Base-by-base conservation (phyloP, 2,329 filamentous ascomycete genomes). In the Ceratocystis papillata region DNA sequence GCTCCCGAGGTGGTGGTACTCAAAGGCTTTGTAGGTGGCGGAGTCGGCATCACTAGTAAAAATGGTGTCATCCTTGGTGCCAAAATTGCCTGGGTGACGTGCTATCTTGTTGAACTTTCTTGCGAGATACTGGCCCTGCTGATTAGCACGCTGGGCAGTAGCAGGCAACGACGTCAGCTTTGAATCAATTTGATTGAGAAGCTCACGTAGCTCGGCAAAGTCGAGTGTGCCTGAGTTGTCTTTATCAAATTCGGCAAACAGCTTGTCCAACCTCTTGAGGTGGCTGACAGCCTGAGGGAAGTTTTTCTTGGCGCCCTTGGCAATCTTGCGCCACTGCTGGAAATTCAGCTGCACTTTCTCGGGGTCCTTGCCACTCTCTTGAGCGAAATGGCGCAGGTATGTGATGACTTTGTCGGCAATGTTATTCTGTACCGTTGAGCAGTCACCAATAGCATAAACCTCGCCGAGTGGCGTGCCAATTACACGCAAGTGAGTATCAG, bases 361-460 rank as follows among this genome's bases (percentile, higher is more conserved):
- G 0, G 93, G 93, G 72, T 97, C 89, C 72, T 88, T 88, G 74
- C 92, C 93, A 69, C 88, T 90, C 76, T 96, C 93, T 86, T 89
- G 96, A 8, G 94, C 91, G 1, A 96, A 81, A 17, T 86, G 90
- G 68, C 91, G 90, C 10, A 99, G 82, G 77, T 97, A 99, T 22
- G 85, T 87, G 61, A 96, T 82, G 71, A 99, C 87, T 77, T 96
- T 87, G 73, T 96, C 90, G 2, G 92, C 89, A 1, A 97, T 81
- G 71, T 99, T 99, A 79, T 99, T 99, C 73, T 99, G 95, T 0
- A 99, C 93, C 0, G 95, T 99, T 5, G 90, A 82, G 77, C 94
- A 97, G 77, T 99, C 94, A 15, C 94, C 94, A 69, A 99, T 91
- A 61, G 92, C 92, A 73, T 99, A 99, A 25, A 99, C 91, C 68